phyloP scores from a whole-genome alignment of 169 alveolate genomes.

The Plasmodium billcollinsi region DNA sequence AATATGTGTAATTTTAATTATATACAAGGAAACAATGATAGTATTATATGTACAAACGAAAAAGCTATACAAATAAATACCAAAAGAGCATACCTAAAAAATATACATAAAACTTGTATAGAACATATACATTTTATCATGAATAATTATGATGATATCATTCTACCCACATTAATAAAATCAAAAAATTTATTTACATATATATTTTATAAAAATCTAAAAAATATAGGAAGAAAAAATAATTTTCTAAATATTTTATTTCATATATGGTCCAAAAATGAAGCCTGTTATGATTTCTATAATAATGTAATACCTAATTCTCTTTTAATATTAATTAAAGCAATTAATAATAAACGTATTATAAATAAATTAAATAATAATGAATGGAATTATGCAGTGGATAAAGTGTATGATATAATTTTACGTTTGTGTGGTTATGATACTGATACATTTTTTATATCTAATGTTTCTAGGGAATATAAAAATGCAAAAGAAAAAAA shows the following conservation, averaged over 20 bases:
- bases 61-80: conserved; percentile 7
- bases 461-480: background rate
- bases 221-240: conserved; percentile 22
- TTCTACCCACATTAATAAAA: conserved; percentile 12
- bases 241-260: conserved; percentile 37
- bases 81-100: conserved; percentile 20
- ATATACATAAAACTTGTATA: conserved; percentile 57
- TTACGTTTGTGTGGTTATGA: conserved; percentile 72
- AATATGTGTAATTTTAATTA: background rate
- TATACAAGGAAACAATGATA: background rate
- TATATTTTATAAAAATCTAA: conserved; percentile 52
- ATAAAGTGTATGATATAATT: conserved; percentile 43
- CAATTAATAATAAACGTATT: conserved; percentile 34
- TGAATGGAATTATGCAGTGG: conserved; percentile 47
- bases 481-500: conserved; percentile 5
- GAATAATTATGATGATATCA: conserved; percentile 15
- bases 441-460: background rate
- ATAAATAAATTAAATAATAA: conserved; percentile 7
- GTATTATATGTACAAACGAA: background rate
- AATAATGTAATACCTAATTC: conserved; percentile 64
- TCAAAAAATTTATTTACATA: conserved; percentile 46
- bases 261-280: conserved; percentile 65
- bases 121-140: conserved; percentile 59
- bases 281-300: conserved; percentile 43
- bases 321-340: conserved; percentile 30